Base-by-base conservation (phyloP, 768 basidiomycete species). In the Amanita subjunquillea region DNA sequence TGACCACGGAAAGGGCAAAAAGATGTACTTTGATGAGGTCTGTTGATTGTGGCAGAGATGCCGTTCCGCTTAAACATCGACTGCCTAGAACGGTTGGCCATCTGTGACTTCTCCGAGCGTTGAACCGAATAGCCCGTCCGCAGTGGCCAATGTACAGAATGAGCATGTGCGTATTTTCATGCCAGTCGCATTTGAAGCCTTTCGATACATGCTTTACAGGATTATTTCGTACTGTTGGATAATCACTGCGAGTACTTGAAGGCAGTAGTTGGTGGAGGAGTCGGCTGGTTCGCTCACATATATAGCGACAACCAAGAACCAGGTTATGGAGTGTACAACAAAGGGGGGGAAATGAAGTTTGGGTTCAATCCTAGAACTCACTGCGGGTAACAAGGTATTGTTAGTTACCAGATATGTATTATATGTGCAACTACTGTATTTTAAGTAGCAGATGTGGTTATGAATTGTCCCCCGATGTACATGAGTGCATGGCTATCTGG, bases 261-360 rank as follows among this genome's bases (percentile, higher is more conserved):
- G 62, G 52, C 56, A 0, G 73, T 73, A 13, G 62, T 65, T 10
- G 71, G 71, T 0, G 79, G 81, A 4, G 80, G 79, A 37, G 63
- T 83, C 15, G 80, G 80, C 2, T 84, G 82, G 82, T 84, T 84
- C 58, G 78, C 78, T 15, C 82, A 84, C 59, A 76, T 83, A 47
- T 83, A 82, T 56, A 73, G 72, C 7, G 82, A 82, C 60, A 55
- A 65, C 45, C 69, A 74, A 57, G 66, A 67, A 48, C 77, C 78
- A 2, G 82, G 81, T 2, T 83, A 83, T 58, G 82, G 82, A 2
- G 73, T 82, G 34, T 79, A 79, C 58, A 58, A 74, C 45, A 46
- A 20, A 2, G 58, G 62, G 7, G 73, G 73, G 4, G 55, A 61
- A 12, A 44, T 67, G 52, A 82, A 83, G 62, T 80, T 82, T 53